Conservation (phyloP, 2,329 filamentous ascomycete genomes). For the Hansfordia pulvinata region DNA sequence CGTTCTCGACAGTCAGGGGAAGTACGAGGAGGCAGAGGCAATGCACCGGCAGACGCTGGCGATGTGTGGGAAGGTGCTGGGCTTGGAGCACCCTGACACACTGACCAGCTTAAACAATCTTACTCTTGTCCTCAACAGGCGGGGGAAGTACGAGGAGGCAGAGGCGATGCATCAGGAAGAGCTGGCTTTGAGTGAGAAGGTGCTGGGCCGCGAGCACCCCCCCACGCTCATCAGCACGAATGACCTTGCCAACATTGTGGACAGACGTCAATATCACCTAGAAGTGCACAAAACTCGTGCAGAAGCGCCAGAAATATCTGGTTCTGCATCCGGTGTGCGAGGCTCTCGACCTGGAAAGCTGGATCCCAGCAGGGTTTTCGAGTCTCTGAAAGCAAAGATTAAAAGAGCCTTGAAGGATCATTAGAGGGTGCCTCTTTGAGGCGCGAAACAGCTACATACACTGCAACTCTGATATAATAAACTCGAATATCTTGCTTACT, state of each 20-base stretch:
- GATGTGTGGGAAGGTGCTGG: conserved; percentile 4
- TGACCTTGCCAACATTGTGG: conserved; percentile 9
- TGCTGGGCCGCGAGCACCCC: conserved; percentile 6
- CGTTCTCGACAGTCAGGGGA: conserved; percentile 7
- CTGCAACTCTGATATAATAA: no score
- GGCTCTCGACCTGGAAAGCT: no score
- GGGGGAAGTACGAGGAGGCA: conserved; percentile 11
- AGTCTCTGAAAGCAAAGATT: no score
- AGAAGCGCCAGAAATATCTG: no score
- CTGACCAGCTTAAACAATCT: conserved; percentile 10
- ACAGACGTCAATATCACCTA: no score
- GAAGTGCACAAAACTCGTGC: no score
- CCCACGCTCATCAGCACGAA: conserved; percentile 8
- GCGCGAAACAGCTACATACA: no score
- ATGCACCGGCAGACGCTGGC: conserved; percentile 6
- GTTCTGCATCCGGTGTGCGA: no score
- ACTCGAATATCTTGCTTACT: no score
- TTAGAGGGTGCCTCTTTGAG: no score
- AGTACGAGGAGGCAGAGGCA: conserved; percentile 13
- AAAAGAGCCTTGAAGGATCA: no score
- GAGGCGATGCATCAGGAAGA: conserved; percentile 9
- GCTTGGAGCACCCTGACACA: conserved; percentile 6
- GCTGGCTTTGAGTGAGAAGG: conserved; percentile 1
- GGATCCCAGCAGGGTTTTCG: no score
- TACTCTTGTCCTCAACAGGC: conserved; percentile 2